Conservation (phyloP, 495 filamentous ascomycete species). For the Tetracladium setigerum region DNA sequence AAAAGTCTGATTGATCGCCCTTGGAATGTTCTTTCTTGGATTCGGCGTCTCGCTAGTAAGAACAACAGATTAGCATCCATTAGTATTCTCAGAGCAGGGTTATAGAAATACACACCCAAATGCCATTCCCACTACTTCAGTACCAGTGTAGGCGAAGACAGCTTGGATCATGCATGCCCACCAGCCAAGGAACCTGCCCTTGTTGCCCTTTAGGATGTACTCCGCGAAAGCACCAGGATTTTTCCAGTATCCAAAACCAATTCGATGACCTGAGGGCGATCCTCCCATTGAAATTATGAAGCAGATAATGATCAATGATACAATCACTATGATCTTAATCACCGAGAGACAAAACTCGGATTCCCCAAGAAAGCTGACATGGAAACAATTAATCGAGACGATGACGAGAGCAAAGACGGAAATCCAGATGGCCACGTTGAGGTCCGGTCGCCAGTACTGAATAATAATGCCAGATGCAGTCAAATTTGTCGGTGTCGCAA, state of each 20-base stretch:
- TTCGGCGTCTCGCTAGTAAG: constrained; percentile 56
- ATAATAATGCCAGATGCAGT: constrained; percentile 64
- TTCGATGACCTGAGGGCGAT: constrained; percentile 39
- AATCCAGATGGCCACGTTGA: constrained; percentile 43
- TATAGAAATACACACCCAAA: no score
- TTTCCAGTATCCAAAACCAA: constrained; percentile 43
- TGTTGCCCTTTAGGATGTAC: constrained; percentile 14
- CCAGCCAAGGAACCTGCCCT: constrained; percentile 46
- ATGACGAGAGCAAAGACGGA: constrained; percentile 47
- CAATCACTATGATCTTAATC: constrained; percentile 48
- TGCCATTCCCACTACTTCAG: constrained; percentile 52
- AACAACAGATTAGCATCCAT: no score
- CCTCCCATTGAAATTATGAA: constrained; percentile 48
- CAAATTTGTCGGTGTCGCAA: constrained; percentile 20
- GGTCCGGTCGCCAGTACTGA: constrained; percentile 76
- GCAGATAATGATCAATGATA: constrained; percentile 43
- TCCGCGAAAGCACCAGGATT: constrained; percentile 37
- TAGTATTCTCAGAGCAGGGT: no score
- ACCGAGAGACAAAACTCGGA: constrained; percentile 47
- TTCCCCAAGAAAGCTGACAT: constrained; percentile 46
- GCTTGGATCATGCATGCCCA: constrained; percentile 53
- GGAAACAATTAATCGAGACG: constrained; percentile 41
- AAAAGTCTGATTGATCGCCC: constrained; percentile 41
- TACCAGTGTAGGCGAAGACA: constrained; percentile 51
- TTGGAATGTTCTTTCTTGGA: constrained; percentile 42